Conservation (phyloP, 2,329 filamentous ascomycete species). For the Ophiostoma ips region DNA sequence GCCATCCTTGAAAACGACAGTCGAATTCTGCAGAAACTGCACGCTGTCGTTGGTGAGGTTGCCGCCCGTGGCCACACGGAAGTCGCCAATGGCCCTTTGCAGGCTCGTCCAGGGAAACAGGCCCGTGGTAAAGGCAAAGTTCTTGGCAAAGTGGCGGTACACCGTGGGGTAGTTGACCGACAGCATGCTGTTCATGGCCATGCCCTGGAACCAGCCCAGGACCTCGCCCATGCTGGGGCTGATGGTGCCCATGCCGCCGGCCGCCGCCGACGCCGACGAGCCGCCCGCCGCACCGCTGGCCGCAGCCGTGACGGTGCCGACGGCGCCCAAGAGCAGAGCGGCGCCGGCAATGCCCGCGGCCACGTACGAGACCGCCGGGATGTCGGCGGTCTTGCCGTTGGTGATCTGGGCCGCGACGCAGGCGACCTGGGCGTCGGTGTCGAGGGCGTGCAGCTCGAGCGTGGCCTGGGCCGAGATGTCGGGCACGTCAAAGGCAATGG, state of each 20-base stretch:
- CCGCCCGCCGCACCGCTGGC: conserved; percentile 11
- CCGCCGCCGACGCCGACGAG: conserved; percentile 36
- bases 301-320: conserved; percentile 41
- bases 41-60: conserved; percentile 74
- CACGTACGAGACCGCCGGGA: conserved; percentile 67
- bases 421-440: conserved; percentile 41
- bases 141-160: conserved; percentile 80
- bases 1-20: conserved; percentile 54
- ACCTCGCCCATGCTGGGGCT: conserved; percentile 80
- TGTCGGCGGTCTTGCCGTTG: conserved; percentile 72
- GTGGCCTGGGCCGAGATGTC: conserved; percentile 81
- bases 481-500: conserved; percentile 79
- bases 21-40: conserved; percentile 58
- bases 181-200: conserved; percentile 94
- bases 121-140: conserved; percentile 85
- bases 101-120: conserved; percentile 71
- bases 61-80: conserved; percentile 68
- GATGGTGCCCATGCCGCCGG: conserved; percentile 44
- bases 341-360: conserved; percentile 77
- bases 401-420: conserved; percentile 71
- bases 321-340: conserved; percentile 59
- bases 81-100: conserved; percentile 71
- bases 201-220: conserved; percentile 79
- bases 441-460: conserved; percentile 53
- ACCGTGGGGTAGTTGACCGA: conserved; percentile 77